Base-by-base conservation (phyloP, 129 eudicot species). In the Oenanthe sinensis region DNA sequence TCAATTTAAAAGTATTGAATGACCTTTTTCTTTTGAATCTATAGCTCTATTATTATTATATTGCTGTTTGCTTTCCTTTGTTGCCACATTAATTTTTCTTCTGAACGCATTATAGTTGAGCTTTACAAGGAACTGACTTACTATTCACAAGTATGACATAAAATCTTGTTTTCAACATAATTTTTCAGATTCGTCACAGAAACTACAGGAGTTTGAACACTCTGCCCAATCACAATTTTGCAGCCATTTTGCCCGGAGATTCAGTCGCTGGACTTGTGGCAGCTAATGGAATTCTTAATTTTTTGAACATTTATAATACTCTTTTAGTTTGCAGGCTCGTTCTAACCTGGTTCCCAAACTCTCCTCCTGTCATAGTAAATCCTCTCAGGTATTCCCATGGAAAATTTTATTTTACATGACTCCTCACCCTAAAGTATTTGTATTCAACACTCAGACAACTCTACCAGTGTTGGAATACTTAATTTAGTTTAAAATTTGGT, bases 271-370 rank as follows among this genome's bases (percentile, higher is more conserved):
- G 96, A 43, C 20, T 91, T 43, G 98, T 94, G 82, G 98, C 83
- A 52, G 80, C 93, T 20, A 94, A 91, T 87, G 97, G 98, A 36
- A 81, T 94, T 70, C 42, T 83, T 75, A 94, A 91, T 77, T 94
- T 94, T 88, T 84, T 94, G 81, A 94, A 94, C 78, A 83, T 94
- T 50, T 94, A 94, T 84, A 91, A 94, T 78, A 91, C 97, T 37
- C 54, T 94, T 76, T 86, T 94, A 90, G 89, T 91, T 85, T 93
- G 82, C 47, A 88, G 98, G 91, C 93, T 94, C 12, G 93, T 94
- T 83, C 87, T 94, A 54, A 94, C 98, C 44, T 94, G 98, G 98
- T 94, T 94, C 81, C 98, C 98, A 30, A 91, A 87, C 75, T 82
- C 97, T 83, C 98, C 98, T 75, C 91, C 92, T 24, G 93, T 90